Evolutionary conservation across 768 basidiomycete genomes (phyloP).

Genomic region (Boletus eberwhitei): DNA sequence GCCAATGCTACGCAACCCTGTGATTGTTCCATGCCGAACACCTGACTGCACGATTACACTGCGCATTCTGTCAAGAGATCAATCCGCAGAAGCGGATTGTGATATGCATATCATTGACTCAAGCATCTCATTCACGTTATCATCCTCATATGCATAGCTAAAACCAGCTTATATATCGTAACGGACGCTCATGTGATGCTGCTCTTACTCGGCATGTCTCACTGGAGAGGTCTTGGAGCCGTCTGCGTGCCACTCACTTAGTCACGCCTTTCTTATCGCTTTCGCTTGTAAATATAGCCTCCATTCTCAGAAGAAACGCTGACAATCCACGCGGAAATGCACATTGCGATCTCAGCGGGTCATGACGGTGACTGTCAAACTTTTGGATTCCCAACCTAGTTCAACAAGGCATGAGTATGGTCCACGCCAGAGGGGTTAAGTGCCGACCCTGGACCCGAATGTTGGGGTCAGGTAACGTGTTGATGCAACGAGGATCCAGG

Average conservation of each 20-base stretch:
- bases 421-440: neutral
- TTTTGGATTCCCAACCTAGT: neutral
- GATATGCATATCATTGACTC: conserved; percentile 8
- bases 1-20: neutral
- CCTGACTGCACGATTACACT: neutral
- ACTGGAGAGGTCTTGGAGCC: neutral
- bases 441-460: neutral
- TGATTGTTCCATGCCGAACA: neutral
- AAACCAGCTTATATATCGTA: conserved; percentile 3
- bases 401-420: neutral
- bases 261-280: neutral
- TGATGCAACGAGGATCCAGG: neutral
- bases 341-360: neutral
- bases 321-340: neutral
- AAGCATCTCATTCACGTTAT: conserved; percentile 10
- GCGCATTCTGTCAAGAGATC: neutral
- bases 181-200: neutral
- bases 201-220: neutral
- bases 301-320: neutral
- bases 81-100: conserved; percentile 3
- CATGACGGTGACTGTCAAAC: neutral
- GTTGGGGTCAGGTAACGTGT: conserved; percentile 4
- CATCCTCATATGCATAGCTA: conserved; percentile 1
- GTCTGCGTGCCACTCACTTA: neutral
- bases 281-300: neutral